These are phyloP conservation scores for Kokia cookei DNA, from an alignment of 441 rosid genomes.

Conservation along the genomic window DNA sequence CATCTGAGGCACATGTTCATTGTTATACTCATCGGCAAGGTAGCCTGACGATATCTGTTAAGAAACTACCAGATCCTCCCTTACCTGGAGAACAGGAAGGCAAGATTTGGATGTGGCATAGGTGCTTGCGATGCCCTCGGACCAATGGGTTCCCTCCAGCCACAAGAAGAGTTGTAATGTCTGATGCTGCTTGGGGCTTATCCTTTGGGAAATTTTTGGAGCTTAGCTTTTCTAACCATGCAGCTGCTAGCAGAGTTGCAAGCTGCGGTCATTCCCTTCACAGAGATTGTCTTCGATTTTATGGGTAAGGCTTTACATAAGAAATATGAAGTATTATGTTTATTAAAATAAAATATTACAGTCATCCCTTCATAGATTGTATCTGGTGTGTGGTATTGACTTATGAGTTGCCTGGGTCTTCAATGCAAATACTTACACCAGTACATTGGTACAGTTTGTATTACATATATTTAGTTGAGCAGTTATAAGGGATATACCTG, in stretches of 20 bases:
- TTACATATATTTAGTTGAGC: background rate
- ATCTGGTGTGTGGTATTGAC: background rate
- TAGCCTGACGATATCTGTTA: conserved; percentile 73
- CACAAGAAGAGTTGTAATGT: conserved; percentile 72
- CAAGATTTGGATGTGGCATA: conserved; percentile 89
- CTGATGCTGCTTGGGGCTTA: conserved; percentile 83
- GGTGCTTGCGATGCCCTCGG: conserved; percentile 77
- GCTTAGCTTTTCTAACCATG: conserved; percentile 82
- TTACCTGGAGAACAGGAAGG: conserved; percentile 73
- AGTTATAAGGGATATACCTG: background rate
- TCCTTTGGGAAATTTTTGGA: conserved; percentile 84
- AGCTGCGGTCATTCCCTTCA: conserved; percentile 86
- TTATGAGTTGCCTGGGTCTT: background rate
- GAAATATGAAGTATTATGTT: background rate
- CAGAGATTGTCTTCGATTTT: conserved; percentile 83
- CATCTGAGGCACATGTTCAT: conserved; percentile 76
- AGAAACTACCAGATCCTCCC: conserved; percentile 41
- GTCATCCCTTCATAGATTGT: background rate
- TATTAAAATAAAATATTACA: background rate
- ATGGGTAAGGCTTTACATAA: conserved; percentile 46
- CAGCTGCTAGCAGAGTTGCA: conserved; percentile 84
- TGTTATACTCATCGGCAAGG: conserved; percentile 82
- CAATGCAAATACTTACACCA: background rate
- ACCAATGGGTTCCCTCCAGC: conserved; percentile 67
- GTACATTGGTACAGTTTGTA: background rate